Percentiles rank a stretch among this genome's conserved stretches.
phyloP scores from a whole-genome alignment of 2,329 filamentous ascomycete species.

The Chaetomiaceae sp. region DNA sequence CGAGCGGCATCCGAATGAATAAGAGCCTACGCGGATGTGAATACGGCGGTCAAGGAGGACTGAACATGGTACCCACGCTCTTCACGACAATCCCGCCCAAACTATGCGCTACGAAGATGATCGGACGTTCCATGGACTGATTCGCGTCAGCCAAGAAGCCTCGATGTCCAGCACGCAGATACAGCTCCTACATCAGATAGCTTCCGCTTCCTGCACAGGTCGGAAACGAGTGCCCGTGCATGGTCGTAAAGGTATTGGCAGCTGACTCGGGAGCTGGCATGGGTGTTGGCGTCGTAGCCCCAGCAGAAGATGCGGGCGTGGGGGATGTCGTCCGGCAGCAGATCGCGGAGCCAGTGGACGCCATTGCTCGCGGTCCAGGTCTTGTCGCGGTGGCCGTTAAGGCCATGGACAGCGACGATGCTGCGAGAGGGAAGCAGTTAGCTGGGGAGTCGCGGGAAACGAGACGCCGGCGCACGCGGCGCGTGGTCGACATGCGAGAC shows the following conservation, averaged over 20 bases:
- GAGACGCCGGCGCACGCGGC: no score
- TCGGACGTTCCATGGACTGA: neutral
- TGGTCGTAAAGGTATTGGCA: slow-evolving; percentile 33
- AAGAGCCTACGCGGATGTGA: slow-evolving; percentile 35
- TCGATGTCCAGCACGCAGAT: no score
- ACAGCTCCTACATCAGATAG: no score
- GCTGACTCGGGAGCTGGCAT: slow-evolving; percentile 27
- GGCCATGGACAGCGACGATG: slow-evolving; percentile 65
- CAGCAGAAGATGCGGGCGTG: slow-evolving; percentile 63
- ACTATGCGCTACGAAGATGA: neutral
- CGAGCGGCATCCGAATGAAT: slow-evolving; percentile 32
- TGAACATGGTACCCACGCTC: neutral
- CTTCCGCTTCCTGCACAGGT: slow-evolving; percentile 29
- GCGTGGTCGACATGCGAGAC: no score
- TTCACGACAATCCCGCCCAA: neutral
- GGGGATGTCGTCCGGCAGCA: slow-evolving; percentile 52
- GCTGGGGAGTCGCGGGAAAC: no score
- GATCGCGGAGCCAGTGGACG: slow-evolving; percentile 63
- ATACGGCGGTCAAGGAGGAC: slow-evolving; percentile 5
- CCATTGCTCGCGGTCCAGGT: slow-evolving; percentile 56
- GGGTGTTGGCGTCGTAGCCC: slow-evolving; percentile 67
- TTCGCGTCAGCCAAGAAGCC: neutral
- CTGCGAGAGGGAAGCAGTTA: no score
- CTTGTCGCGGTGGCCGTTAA: slow-evolving; percentile 58
- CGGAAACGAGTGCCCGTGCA: slow-evolving; percentile 31